Conservation (phyloP, 148 eudicot genomes). For the Rhododendron vialii region DNA sequence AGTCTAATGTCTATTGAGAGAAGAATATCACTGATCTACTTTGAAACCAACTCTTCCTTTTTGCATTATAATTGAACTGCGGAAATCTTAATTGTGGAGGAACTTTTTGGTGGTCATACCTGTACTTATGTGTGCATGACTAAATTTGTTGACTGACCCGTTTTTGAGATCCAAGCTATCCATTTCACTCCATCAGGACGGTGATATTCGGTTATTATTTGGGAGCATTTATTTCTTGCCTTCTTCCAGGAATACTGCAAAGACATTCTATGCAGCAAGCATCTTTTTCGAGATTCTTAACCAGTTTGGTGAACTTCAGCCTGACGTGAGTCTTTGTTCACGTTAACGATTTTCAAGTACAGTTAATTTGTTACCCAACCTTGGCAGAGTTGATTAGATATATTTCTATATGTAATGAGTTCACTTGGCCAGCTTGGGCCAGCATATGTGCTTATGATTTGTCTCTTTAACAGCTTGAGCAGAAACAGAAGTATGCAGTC, state of each 20-base stretch:
- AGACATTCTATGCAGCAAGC: slow-evolving; percentile 96
- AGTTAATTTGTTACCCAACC: background rate
- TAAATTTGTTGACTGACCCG: background rate
- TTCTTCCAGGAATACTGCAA: slow-evolving; percentile 71
- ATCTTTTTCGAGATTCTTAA: slow-evolving; percentile 92
- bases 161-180: background rate
- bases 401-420: background rate
- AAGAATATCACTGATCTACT: background rate
- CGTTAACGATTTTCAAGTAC: background rate
- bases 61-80: too few species aligned
- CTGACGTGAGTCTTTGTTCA: slow-evolving; percentile 64
- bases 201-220: background rate
- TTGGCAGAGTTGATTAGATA: background rate
- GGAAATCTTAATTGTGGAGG: background rate
- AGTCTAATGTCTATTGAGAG: background rate
- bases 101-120: background rate
- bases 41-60: background rate
- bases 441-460: background rate
- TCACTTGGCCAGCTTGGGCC: background rate
- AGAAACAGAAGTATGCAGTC: slow-evolving; percentile 94
- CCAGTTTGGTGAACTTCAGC: slow-evolving; percentile 81
- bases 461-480: slow-evolving; percentile 60
- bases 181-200: background rate
- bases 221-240: slow-evolving; percentile 6
- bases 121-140: background rate